phyloP scores from a whole-genome alignment of 2,329 filamentous ascomycete genomes.

The Thelonectria discophora region DNA sequence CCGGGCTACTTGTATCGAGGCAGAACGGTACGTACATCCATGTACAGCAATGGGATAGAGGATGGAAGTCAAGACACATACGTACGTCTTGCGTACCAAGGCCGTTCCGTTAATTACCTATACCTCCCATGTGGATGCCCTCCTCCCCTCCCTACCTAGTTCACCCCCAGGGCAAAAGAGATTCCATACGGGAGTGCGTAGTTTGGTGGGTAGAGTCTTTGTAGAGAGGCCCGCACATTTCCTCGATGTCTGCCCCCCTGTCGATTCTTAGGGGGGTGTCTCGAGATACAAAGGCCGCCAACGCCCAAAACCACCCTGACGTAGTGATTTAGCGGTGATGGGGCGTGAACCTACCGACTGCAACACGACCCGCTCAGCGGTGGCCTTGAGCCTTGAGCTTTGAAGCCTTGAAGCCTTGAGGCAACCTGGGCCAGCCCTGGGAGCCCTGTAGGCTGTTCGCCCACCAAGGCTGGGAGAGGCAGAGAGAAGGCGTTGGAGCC shows the following conservation, averaged over 20 bases:
- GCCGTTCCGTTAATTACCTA: slow-evolving; percentile 16
- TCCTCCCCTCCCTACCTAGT: background rate
- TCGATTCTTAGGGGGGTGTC: background rate
- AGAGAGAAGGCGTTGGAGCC: background rate
- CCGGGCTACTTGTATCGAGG: background rate
- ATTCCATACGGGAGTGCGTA: background rate
- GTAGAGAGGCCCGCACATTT: slow-evolving; percentile 1
- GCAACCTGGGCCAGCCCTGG: slow-evolving; percentile 10
- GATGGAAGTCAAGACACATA: slow-evolving; percentile 5
- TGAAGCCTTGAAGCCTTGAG: too few species aligned
- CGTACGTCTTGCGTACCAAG: slow-evolving; percentile 21
- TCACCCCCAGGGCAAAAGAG: slow-evolving; percentile 10
- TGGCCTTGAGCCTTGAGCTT: background rate
- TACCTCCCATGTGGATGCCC: background rate
- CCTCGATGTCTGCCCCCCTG: background rate
- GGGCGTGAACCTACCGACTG: slow-evolving; percentile 3
- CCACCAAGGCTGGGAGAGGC: slow-evolving; percentile 17
- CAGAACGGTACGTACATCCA: too few species aligned
- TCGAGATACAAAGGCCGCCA: background rate
- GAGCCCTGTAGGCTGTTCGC: slow-evolving; percentile 12
- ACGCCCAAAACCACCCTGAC: slow-evolving; percentile 10
- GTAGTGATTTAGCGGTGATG: slow-evolving; percentile 13
- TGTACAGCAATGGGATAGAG: too few species aligned
- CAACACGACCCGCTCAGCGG: background rate
- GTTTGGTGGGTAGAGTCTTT: slow-evolving; percentile 7